Conservation (phyloP, 2,329 filamentous ascomycete genomes). For the Colletotrichum destructivum region DNA sequence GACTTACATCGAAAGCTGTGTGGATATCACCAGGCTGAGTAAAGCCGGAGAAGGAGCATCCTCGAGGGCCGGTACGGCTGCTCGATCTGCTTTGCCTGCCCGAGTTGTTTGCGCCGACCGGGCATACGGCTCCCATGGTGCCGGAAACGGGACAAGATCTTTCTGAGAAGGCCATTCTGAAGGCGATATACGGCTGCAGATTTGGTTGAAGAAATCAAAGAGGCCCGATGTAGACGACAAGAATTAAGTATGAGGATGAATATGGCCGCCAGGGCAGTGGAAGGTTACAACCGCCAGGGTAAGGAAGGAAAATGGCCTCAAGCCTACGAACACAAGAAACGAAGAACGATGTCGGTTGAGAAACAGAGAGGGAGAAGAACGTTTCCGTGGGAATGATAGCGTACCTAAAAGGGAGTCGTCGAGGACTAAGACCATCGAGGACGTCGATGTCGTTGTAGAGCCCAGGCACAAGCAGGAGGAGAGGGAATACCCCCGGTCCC, state of each 20-base stretch:
- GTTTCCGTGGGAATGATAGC: slow-evolving; percentile 2
- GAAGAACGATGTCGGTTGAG: slow-evolving; percentile 2
- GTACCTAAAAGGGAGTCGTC: slow-evolving; percentile 23
- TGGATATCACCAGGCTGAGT: slow-evolving; percentile 49
- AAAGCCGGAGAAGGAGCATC: slow-evolving; percentile 52
- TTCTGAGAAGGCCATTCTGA: slow-evolving; percentile 47
- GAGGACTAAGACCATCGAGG: background rate
- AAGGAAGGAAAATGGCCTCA: slow-evolving; percentile 23
- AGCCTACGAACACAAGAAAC: background rate
- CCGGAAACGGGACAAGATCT: slow-evolving; percentile 52
- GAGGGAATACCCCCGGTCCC: background rate
- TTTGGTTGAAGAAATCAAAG: background rate
- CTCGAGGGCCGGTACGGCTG: slow-evolving; percentile 48
- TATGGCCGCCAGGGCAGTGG: slow-evolving; percentile 26
- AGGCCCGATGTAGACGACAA: background rate
- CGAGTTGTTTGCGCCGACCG: slow-evolving; percentile 41
- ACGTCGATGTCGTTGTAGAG: slow-evolving; percentile 5
- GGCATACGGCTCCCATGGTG: slow-evolving; percentile 47
- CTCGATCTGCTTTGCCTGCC: slow-evolving; percentile 33
- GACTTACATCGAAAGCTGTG: slow-evolving; percentile 55
- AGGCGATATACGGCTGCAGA: background rate
- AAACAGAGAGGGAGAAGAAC: slow-evolving; percentile 5
- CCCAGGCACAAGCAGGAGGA: slow-evolving; percentile 17
- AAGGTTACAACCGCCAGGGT: slow-evolving; percentile 28
- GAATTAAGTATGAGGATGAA: slow-evolving; percentile 19